Conservation (phyloP, 1,284 basidiomycete genomes). For the Fistulina hepatica region DNA sequence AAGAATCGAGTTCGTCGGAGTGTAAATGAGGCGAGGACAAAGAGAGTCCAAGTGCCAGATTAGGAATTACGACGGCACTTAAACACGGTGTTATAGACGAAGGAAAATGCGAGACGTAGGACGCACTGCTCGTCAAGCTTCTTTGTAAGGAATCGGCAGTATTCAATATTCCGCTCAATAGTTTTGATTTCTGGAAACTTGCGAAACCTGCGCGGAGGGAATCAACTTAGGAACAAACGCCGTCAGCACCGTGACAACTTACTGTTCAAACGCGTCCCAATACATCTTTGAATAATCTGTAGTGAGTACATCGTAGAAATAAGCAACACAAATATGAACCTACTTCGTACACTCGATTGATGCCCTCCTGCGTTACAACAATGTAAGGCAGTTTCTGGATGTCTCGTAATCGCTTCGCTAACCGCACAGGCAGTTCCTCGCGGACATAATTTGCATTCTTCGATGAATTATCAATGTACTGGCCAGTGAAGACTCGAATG, state of each 20-base stretch:
- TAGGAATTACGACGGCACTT: constrained; percentile 70
- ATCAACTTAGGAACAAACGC: constrained; percentile 10
- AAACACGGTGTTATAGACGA: constrained; percentile 4
- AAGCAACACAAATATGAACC: too few relatives aligned
- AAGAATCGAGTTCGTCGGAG: constrained; percentile 73
- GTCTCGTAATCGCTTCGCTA: constrained; percentile 82
- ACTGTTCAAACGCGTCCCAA: constrained; percentile 79
- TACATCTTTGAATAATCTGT: constrained; percentile 44
- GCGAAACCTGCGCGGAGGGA: constrained; percentile 45
- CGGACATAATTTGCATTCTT: constrained; percentile 86
- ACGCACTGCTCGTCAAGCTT: constrained; percentile 71
- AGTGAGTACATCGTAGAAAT: constrained; percentile 1
- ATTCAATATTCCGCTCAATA: constrained; percentile 66
- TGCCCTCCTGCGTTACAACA: constrained; percentile 79
- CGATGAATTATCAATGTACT: neutral
- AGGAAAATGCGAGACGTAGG: constrained; percentile 7
- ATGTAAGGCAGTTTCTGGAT: constrained; percentile 81
- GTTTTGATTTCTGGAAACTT: constrained; percentile 65
- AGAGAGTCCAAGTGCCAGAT: constrained; percentile 64
- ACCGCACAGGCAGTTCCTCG: constrained; percentile 78
- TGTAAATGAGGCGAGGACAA: constrained; percentile 69
- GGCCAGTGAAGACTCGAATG: neutral
- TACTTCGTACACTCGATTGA: constrained; percentile 80
- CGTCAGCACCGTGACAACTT: constrained; percentile 12
- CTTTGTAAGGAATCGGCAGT: constrained; percentile 60